phyloP scores from a whole-genome alignment of 768 basidiomycete species.

The Cyclocybe aegerita region DNA sequence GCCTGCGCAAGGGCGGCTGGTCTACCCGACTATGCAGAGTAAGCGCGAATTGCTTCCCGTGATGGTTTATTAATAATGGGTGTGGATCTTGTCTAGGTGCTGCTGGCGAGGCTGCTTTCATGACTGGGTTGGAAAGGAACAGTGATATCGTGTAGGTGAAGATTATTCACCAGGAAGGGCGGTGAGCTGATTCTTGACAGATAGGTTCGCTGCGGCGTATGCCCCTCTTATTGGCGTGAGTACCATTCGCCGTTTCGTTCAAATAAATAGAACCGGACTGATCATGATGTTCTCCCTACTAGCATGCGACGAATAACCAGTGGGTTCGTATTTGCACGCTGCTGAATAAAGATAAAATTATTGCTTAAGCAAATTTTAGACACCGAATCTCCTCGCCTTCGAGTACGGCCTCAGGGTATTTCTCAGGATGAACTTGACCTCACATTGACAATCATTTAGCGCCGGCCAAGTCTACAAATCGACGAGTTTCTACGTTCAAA shows the following conservation, averaged over 20 bases:
- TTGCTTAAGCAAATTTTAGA: slow-evolving; percentile 24
- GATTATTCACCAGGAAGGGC: background rate
- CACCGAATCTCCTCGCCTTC: slow-evolving; percentile 60
- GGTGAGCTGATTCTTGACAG: slow-evolving; percentile 26
- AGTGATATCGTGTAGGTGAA: slow-evolving; percentile 50
- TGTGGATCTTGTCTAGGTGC: slow-evolving; percentile 24
- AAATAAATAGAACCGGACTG: background rate
- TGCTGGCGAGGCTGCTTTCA: slow-evolving; percentile 55
- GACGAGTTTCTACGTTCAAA: slow-evolving; percentile 62
- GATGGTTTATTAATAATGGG: background rate
- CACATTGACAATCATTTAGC: slow-evolving; percentile 30
- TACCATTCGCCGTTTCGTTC: background rate
- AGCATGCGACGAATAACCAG: slow-evolving; percentile 56
- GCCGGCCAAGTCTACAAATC: slow-evolving; percentile 56
- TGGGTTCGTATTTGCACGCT: slow-evolving; percentile 37
- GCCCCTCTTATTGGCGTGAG: slow-evolving; percentile 54
- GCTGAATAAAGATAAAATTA: background rate
- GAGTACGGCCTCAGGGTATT: slow-evolving; percentile 40
- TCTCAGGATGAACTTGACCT: background rate
- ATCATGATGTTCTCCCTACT: background rate
- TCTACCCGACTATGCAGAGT: slow-evolving; percentile 37
- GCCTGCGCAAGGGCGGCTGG: slow-evolving; percentile 26
- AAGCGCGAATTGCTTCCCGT: slow-evolving; percentile 8
- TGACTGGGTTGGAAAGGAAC: slow-evolving; percentile 60
- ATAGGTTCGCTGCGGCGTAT: slow-evolving; percentile 60